Percentiles rank a stretch among this genome's conserved stretches.
phyloP scores from a whole-genome alignment of 257 asterid genomes.

The Ajuga chamaepitys region DNA sequence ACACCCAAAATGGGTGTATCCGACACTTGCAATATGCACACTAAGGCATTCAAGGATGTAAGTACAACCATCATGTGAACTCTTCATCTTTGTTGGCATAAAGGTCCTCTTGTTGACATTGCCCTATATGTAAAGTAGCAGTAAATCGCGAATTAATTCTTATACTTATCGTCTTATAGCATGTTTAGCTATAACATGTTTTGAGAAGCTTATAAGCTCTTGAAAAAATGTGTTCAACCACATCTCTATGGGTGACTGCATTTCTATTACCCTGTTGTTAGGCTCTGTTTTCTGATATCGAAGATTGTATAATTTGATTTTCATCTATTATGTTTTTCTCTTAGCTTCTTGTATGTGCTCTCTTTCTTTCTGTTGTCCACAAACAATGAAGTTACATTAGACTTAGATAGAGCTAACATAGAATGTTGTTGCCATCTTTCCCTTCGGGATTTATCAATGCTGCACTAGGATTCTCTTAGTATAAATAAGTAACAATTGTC shows the following conservation, averaged over 20 bases:
- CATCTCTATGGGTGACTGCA: constrained; percentile 68
- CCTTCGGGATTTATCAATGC: too few relatives aligned
- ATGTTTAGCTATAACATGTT: too few relatives aligned
- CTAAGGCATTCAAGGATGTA: constrained; percentile 89
- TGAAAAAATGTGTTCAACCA: too few relatives aligned
- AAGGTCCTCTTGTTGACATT: background rate
- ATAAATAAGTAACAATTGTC: too few relatives aligned
- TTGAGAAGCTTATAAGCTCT: too few relatives aligned
- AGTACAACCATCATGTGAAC: constrained; percentile 14
- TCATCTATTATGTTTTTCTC: constrained; percentile 52
- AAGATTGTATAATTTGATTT: constrained; percentile 31
- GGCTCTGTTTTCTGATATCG: constrained; percentile 43
- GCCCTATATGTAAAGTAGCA: background rate
- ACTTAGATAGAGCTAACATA: background rate
- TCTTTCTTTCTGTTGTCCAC: constrained; percentile 48
- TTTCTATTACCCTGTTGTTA: constrained; percentile 29
- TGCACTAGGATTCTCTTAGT: too few relatives aligned
- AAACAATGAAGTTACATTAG: background rate
- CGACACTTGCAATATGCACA: constrained; percentile 56
- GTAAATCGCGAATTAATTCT: too few relatives aligned
- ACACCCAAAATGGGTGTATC: constrained; percentile 39
- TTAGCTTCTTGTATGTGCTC: constrained; percentile 31
- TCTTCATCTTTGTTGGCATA: background rate
- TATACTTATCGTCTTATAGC: background rate
- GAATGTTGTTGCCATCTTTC: background rate